Percentiles rank a stretch among this genome's conserved stretches.
Conservation (phyloP, 208 protist genomes). For the Wallacemonas sp. region DNA sequence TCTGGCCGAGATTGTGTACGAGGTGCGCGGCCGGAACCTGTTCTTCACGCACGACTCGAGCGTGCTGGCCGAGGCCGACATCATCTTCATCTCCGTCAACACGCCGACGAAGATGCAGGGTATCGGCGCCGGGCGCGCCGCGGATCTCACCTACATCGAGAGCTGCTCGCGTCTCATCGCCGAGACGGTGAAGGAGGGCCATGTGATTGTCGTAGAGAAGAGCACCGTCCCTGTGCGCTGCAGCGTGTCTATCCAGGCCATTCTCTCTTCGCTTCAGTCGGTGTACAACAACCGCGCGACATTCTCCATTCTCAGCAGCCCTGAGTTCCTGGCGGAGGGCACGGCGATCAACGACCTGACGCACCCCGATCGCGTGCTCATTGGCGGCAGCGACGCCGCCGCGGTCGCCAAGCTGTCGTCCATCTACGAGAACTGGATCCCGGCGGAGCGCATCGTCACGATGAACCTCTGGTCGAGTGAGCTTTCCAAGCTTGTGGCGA, state of each 20-base stretch:
- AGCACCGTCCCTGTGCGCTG: slow-evolving; percentile 89
- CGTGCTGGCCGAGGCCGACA: slow-evolving; percentile 78
- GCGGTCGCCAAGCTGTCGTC: slow-evolving; percentile 56
- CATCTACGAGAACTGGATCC: slow-evolving; percentile 94
- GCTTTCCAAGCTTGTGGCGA: slow-evolving; percentile 97
- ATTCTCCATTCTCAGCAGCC: slow-evolving; percentile 97
- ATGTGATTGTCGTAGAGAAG: slow-evolving; percentile 95
- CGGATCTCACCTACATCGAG: slow-evolving; percentile 93
- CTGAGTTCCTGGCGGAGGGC: slow-evolving; percentile 98
- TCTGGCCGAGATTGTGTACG: slow-evolving; percentile 87
- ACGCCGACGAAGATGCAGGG: slow-evolving; percentile 97
- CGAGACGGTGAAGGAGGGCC: slow-evolving; percentile 29
- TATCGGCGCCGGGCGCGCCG: slow-evolving; percentile 80
- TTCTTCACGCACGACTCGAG: slow-evolving; percentile 94
- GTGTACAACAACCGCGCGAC: slow-evolving; percentile 14
- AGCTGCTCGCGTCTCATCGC: slow-evolving; percentile 81
- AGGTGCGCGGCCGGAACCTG: slow-evolving; percentile 85
- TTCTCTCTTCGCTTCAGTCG: slow-evolving; percentile 31
- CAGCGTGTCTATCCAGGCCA: slow-evolving; percentile 40
- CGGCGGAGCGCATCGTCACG: slow-evolving; percentile 85
- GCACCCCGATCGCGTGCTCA: slow-evolving; percentile 96
- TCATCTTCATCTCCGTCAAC: slow-evolving; percentile 98
- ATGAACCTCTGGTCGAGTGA: slow-evolving; percentile 97
- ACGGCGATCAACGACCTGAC: slow-evolving; percentile 88
- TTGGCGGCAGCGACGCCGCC: slow-evolving; percentile 84